Evolutionary conservation across 345 rosid species (phyloP).

Genomic region (Hibiscus mutabilis): DNA sequence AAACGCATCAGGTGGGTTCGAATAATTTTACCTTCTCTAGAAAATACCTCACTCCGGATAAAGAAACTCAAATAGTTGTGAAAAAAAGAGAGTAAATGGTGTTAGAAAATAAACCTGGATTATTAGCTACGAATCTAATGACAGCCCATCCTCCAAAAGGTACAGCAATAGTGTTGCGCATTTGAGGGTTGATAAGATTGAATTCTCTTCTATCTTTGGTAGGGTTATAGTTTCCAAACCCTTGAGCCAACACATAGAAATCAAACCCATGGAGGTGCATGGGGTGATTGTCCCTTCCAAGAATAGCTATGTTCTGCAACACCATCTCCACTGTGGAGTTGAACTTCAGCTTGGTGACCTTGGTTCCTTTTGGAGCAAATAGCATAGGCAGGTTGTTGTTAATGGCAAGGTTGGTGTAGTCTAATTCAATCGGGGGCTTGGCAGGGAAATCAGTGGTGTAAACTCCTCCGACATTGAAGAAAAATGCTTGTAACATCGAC

Average conservation of each 20-base stretch:
- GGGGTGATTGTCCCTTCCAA: conserved; percentile 66
- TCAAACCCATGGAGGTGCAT: conserved; percentile 85
- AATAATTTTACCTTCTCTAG: too few species aligned
- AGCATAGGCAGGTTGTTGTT: conserved; percentile 20
- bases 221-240: conserved; percentile 71
- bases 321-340: conserved; percentile 70
- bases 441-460: conserved; percentile 66
- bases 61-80: too few species aligned
- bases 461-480: conserved; percentile 38
- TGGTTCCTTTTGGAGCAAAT: conserved; percentile 51
- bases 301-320: conserved; percentile 61
- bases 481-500: conserved; percentile 59
- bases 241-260: conserved; percentile 81
- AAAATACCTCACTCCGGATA: too few species aligned
- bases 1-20: too few species aligned
- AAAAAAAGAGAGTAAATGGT: too few species aligned
- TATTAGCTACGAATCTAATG: conserved; percentile 64
- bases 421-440: conserved; percentile 49
- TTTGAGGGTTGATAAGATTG: conserved; percentile 55
- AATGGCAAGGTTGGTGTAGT: conserved; percentile 48
- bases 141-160: conserved; percentile 92
- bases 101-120: conserved; percentile 50
- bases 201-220: conserved; percentile 34
- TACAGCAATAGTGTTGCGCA: conserved; percentile 65
- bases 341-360: conserved; percentile 53